Conservation (phyloP, 2,329 filamentous ascomycete species). For the Drechslerella dactyloides region DNA sequence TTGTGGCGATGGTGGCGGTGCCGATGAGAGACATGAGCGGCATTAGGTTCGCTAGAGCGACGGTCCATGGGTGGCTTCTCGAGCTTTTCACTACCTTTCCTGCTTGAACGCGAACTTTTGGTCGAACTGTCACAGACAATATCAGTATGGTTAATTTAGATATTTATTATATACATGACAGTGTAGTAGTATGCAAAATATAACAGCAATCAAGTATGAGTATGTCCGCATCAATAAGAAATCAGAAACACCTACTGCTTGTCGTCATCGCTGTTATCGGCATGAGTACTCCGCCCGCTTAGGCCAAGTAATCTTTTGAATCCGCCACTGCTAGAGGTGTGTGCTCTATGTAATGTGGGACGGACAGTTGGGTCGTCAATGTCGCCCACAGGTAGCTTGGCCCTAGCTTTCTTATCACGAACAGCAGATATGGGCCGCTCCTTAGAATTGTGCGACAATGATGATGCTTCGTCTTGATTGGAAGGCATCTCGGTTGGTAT, state of each 20-base stretch:
- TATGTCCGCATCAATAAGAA: conserved; percentile 17
- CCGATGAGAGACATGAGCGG: conserved; percentile 36
- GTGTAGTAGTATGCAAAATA: conserved; percentile 18
- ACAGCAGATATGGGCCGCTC: conserved; percentile 47
- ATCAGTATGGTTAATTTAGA: conserved; percentile 46
- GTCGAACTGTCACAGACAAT: conserved; percentile 34
- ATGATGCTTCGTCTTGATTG: conserved; percentile 28
- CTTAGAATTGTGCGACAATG: conserved; percentile 46
- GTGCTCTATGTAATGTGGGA: conserved; percentile 41
- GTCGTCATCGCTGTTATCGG: conserved; percentile 44
- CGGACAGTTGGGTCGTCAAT: conserved; percentile 31
- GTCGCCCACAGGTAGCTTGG: conserved; percentile 31
- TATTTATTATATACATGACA: conserved; percentile 42
- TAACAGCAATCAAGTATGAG: conserved; percentile 15
- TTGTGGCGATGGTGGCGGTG: conserved; percentile 41
- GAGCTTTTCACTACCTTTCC: conserved; percentile 44
- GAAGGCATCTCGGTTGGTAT: conserved; percentile 41
- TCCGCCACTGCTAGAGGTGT: conserved; percentile 35
- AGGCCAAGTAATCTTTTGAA: conserved; percentile 43
- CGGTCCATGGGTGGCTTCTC: conserved; percentile 44
- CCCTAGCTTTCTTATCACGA: conserved; percentile 37
- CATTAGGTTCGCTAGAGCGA: conserved; percentile 39
- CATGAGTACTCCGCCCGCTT: conserved; percentile 33
- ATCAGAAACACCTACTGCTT: conserved; percentile 38
- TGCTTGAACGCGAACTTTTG: conserved; percentile 47